Evolutionary conservation across 805 yeast genomes (phyloP).

Genomic region (Candida chauliodis): DNA sequence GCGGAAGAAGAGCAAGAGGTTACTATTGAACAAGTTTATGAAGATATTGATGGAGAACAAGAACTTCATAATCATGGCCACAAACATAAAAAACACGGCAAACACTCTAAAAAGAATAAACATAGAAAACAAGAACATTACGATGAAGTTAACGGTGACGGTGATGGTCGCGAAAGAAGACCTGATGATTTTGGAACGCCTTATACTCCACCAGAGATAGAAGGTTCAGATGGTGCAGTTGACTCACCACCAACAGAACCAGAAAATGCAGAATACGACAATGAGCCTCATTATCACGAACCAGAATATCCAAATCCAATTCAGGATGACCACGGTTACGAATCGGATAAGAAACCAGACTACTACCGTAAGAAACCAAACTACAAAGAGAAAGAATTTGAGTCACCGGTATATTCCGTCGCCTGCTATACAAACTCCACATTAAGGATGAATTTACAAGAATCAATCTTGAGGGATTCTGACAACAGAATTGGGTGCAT

Average conservation of each 20-base stretch:
- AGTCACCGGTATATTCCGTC: conserved; percentile 25
- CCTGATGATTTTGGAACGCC: conserved; percentile 2
- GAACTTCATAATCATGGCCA: conserved; percentile 4
- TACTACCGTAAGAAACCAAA: background rate
- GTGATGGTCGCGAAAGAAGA: background rate
- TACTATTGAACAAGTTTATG: conserved; percentile 8
- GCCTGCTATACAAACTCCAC: conserved; percentile 25
- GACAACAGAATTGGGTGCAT: conserved; percentile 34
- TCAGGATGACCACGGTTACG: conserved; percentile 6
- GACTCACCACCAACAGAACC: too few species aligned
- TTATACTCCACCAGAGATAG: background rate
- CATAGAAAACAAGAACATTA: background rate
- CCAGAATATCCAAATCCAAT: conserved; percentile 2
- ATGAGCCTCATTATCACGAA: conserved; percentile 2
- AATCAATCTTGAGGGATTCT: conserved; percentile 29
- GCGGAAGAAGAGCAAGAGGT: background rate
- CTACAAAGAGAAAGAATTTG: conserved; percentile 9
- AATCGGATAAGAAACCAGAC: conserved; percentile 3
- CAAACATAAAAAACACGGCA: background rate
- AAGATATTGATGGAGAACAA: conserved; percentile 6
- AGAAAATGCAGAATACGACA: background rate
- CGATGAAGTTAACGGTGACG: background rate
- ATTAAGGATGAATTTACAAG: conserved; percentile 25
- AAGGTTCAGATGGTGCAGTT: conserved; percentile 1
- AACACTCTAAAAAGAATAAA: background rate